Conservation (phyloP, 129 eudicot genomes). For the Lonicera japonica region DNA sequence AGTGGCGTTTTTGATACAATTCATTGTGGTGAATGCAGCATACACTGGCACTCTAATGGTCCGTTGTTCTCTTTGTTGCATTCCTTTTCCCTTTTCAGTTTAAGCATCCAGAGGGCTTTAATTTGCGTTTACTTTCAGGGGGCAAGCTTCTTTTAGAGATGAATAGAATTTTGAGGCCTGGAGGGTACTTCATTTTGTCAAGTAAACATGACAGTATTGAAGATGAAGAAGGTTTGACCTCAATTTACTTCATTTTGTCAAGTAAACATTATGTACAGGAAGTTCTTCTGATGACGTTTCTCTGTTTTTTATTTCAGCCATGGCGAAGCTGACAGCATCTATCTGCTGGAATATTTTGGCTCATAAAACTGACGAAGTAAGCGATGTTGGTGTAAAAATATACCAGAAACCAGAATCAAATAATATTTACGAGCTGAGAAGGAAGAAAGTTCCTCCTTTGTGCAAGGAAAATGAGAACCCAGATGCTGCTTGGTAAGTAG, state of each 20-base stretch:
- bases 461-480: constrained; percentile 92
- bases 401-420: constrained; percentile 92
- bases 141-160: constrained; percentile 81
- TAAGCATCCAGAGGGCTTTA: neutral
- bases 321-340: constrained; percentile 68
- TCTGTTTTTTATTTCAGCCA: constrained; percentile 48
- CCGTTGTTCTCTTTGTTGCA: constrained; percentile 3
- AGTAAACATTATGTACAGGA: neutral
- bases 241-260: neutral
- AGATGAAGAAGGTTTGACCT: constrained; percentile 77
- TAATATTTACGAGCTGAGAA: constrained; percentile 64
- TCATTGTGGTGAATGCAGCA: constrained; percentile 85
- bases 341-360: constrained; percentile 94
- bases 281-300: neutral
- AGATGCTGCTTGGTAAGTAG: constrained; percentile 83
- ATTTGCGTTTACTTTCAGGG: constrained; percentile 33
- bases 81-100: constrained; percentile 6
- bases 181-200: constrained; percentile 84
- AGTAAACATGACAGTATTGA: constrained; percentile 76
- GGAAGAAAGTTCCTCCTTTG: constrained; percentile 76
- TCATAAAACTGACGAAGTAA: constrained; percentile 84
- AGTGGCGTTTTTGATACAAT: constrained; percentile 91
- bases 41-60: constrained; percentile 91
- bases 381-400: constrained; percentile 73
- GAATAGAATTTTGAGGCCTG: constrained; percentile 87